Evolutionary conservation across 106 monocot species (phyloP).

Genomic region (Gastrodia elata): DNA sequence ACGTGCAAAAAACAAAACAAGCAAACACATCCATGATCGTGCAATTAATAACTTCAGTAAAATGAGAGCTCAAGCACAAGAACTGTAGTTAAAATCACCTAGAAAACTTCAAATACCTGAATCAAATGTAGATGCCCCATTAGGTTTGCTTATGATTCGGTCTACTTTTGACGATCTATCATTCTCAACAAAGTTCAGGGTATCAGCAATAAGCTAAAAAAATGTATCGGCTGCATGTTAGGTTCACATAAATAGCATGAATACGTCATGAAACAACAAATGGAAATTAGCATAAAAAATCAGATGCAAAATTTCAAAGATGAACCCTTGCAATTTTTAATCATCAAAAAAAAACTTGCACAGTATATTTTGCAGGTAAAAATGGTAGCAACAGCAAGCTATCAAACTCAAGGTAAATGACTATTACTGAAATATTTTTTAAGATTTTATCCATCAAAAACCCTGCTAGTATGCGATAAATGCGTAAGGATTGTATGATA

Average conservation of each 20-base stretch:
- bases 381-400: neutral
- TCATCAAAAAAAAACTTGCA: neutral
- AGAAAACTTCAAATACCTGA: slow-evolving; percentile 16
- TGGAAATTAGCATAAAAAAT: slow-evolving; percentile 1
- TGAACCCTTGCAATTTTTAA: slow-evolving; percentile 1
- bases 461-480: too few species aligned
- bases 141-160: neutral
- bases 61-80: neutral
- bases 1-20: neutral
- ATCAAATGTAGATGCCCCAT: neutral
- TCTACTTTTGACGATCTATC: neutral
- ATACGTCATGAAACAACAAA: neutral
- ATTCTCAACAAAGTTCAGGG: slow-evolving; percentile 28
- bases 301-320: neutral
- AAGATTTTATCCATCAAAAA: neutral
- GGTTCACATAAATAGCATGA: neutral
- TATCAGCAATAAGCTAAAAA: slow-evolving; percentile 34
- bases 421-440: neutral
- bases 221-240: slow-evolving; percentile 7
- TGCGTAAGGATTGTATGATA: too few species aligned
- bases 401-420: neutral
- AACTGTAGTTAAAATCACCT: neutral
- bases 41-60: neutral
- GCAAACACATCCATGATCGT: neutral
- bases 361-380: neutral